These are phyloP conservation scores for Didymella segeticola DNA, from an alignment of 2,329 filamentous ascomycete species.

Conservation along the genomic window DNA sequence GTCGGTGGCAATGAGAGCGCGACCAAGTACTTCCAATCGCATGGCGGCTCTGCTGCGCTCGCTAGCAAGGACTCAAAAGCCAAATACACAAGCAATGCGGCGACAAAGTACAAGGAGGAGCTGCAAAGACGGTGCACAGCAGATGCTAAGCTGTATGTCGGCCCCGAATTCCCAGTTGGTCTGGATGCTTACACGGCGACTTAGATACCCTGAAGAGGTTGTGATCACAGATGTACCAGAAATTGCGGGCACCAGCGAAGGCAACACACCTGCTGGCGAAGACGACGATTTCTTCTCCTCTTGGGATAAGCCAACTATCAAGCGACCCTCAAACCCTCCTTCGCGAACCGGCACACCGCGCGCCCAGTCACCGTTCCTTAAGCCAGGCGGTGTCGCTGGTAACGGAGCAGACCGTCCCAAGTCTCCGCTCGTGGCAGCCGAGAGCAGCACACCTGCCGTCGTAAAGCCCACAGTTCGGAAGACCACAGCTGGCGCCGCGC, in stretches of 20 bases:
- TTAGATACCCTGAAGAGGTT: constrained; percentile 83
- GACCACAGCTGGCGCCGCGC: constrained; percentile 64
- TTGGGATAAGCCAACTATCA: constrained; percentile 98
- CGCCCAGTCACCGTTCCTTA: constrained; percentile 87
- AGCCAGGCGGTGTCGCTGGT: constrained; percentile 67
- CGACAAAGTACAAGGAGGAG: constrained; percentile 97
- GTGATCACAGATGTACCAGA: constrained; percentile 76
- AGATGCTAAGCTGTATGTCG: constrained; percentile 81
- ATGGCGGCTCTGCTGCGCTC: constrained; percentile 90
- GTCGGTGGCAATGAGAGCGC: constrained; percentile 97
- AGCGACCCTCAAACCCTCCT: constrained; percentile 90
- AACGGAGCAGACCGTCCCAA: constrained; percentile 73
- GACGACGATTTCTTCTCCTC: constrained; percentile 98
- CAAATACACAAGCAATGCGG: constrained; percentile 94
- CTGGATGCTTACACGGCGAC: constrained; percentile 24
- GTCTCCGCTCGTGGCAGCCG: constrained; percentile 71
- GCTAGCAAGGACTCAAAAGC: constrained; percentile 96
- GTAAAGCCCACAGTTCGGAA: constrained; percentile 82
- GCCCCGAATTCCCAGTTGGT: constrained; percentile 10
- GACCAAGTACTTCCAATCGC: constrained; percentile 97
- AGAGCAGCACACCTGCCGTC: constrained; percentile 60
- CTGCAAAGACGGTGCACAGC: constrained; percentile 82
- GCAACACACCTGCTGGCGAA: constrained; percentile 80
- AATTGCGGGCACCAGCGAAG: constrained; percentile 63
- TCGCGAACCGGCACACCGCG: constrained; percentile 89